phyloP scores from a whole-genome alignment of 305 asterid genomes.

The Rubia tinctorum region DNA sequence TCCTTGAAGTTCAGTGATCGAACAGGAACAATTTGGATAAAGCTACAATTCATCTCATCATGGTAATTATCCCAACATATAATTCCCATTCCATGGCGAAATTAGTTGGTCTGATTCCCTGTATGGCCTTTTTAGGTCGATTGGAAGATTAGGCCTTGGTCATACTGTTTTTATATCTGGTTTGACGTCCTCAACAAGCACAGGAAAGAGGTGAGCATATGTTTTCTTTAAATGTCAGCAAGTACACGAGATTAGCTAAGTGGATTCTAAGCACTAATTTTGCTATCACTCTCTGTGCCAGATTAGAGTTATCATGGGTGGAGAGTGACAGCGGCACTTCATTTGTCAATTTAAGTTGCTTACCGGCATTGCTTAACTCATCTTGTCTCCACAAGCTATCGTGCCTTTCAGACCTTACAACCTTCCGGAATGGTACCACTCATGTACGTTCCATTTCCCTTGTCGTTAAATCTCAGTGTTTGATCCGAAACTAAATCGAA shows the following conservation, averaged over 20 bases:
- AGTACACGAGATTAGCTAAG: not conserved
- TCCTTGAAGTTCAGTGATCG: slow-evolving; percentile 68
- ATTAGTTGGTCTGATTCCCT: slow-evolving; percentile 10
- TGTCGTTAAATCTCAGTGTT: not conserved
- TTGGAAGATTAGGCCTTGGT: slow-evolving; percentile 72
- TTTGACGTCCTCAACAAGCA: slow-evolving; percentile 56
- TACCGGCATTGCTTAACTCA: slow-evolving; percentile 82
- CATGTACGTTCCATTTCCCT: slow-evolving; percentile 47
- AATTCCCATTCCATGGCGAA: slow-evolving; percentile 11
- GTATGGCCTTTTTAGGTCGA: slow-evolving; percentile 53
- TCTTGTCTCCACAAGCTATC: slow-evolving; percentile 71
- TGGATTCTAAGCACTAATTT: too few species aligned
- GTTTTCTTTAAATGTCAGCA: not conserved
- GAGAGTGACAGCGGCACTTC: slow-evolving; percentile 63
- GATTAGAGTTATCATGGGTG: slow-evolving; percentile 77
- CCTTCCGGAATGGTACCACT: slow-evolving; percentile 35
- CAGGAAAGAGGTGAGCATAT: slow-evolving; percentile 41
- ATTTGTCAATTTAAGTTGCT: slow-evolving; percentile 73
- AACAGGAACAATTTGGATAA: slow-evolving; percentile 78
- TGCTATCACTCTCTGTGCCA: slow-evolving; percentile 25
- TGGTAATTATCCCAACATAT: slow-evolving; percentile 48
- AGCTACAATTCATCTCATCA: slow-evolving; percentile 61
- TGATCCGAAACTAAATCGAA: too few species aligned
- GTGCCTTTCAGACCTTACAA: slow-evolving; percentile 49
- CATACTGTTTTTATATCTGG: slow-evolving; percentile 77